Base-by-base conservation (phyloP, 2,329 filamentous ascomycete genomes). In the Sporothrix curviconia region DNA sequence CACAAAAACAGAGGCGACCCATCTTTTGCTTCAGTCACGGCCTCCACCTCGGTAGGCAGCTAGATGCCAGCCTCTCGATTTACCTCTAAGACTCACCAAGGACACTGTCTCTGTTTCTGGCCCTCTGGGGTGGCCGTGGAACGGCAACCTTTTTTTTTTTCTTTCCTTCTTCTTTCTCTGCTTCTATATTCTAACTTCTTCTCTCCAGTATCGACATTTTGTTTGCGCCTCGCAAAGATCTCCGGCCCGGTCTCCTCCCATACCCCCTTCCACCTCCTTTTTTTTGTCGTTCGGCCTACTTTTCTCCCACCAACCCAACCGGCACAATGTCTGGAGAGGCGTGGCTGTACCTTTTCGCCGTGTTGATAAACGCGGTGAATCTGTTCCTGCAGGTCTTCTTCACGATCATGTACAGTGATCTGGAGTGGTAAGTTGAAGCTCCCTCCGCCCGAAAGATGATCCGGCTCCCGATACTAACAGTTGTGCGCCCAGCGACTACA, bases 341-440 rank as follows among this genome's bases (percentile, higher is more conserved):
- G 74, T 96, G 94, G 94, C 81, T 99, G 73, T 99, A 95, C 80
- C 86, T 99, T 69, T 82, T 99, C 76, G 87, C 92, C 77, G 95
- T 99, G 75, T 83, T 99, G 73, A 95, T 99, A 81, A 99, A 99
- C 80, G 94, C 94, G 79, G 92, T 99, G 84, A 99, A 99, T 81
- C 84, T 99, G 70, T 99, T 99, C 77, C 83, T 99, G 59, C 95
- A 99, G 79, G 94, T 99, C 68, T 99, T 99, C 83, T 99, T 99
- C 80, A 99, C 94, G 59, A 99, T 99, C 72, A 99, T 99, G 95
- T 99, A 97, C 79, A 96, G 90, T 76, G 94, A 99, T 82, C 78
- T 99, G 69, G 94, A 99, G 87, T 99, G 94, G 92, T 95, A 79
- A 70, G 89, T 80, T 36, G 7, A 25, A 15, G 37, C 12, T 4